phyloP scores from a whole-genome alignment of 2,329 filamentous ascomycete species.

The Ophiognomonia clavigignenti-juglandacearum region DNA sequence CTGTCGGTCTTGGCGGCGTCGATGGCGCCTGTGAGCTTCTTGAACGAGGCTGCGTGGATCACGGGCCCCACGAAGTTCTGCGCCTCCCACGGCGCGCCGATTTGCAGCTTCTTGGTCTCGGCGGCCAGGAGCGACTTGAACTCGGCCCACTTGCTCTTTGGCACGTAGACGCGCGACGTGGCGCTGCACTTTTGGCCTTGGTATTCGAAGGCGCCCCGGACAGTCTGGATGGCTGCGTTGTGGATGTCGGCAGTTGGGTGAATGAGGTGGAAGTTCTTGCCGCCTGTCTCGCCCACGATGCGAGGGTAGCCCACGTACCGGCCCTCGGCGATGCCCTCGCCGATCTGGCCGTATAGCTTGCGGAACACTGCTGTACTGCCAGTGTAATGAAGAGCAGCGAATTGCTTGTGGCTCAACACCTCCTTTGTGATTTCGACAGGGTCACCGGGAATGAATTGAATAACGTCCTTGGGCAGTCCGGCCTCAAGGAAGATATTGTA shows the following conservation, averaged over 20 bases:
- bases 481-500: conserved; percentile 90
- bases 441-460: conserved; percentile 90
- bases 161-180: conserved; percentile 50
- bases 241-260: conserved; percentile 40
- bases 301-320: conserved; percentile 71
- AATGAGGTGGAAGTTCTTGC: conserved; percentile 49
- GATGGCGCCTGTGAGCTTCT: conserved; percentile 39
- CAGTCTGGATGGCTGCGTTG: conserved; percentile 41
- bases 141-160: conserved; percentile 35
- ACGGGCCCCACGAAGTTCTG: conserved; percentile 42
- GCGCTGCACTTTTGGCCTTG: conserved; percentile 49
- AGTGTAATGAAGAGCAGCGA: conserved; percentile 92
- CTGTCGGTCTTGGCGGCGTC: conserved; percentile 38
- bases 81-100: conserved; percentile 28
- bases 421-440: conserved; percentile 77
- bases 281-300: conserved; percentile 46
- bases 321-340: conserved; percentile 72
- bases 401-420: conserved; percentile 71
- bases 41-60: conserved; percentile 41
- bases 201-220: conserved; percentile 45
- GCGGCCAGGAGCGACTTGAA: conserved; percentile 34
- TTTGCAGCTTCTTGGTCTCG: conserved; percentile 27
- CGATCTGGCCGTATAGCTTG: conserved; percentile 81
- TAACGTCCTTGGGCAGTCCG: conserved; percentile 81
- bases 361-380: conserved; percentile 91